phyloP scores from a whole-genome alignment of 176 grass and related monocot genomes.

The Lolium perenne region DNA sequence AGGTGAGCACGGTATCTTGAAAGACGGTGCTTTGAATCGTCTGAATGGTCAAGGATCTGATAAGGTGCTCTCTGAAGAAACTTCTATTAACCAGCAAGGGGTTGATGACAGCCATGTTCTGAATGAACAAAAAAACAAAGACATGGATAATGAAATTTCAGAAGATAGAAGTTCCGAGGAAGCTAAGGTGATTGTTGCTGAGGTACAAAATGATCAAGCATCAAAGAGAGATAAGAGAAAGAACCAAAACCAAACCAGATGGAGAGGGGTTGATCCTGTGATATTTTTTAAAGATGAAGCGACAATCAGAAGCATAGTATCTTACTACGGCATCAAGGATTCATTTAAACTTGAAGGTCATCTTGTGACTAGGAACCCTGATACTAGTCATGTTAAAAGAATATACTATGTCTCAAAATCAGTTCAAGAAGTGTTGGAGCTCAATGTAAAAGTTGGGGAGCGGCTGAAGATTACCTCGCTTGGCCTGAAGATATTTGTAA shows the following conservation, averaged over 20 bases:
- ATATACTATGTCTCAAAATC: slow-evolving; percentile 97
- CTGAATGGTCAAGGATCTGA: slow-evolving; percentile 37
- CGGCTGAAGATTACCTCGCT: slow-evolving; percentile 91
- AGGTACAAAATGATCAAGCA: slow-evolving; percentile 57
- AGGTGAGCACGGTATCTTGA: slow-evolving; percentile 36
- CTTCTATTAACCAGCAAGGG: slow-evolving; percentile 35
- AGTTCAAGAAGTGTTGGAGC: slow-evolving; percentile 71
- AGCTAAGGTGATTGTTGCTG: slow-evolving; percentile 47
- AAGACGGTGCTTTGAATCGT: slow-evolving; percentile 37
- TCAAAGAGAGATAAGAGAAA: slow-evolving; percentile 44
- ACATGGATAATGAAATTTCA: slow-evolving; percentile 31
- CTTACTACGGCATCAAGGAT: slow-evolving; percentile 82
- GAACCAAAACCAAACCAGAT: slow-evolving; percentile 66
- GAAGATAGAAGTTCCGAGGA: slow-evolving; percentile 45
- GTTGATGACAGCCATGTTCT: slow-evolving; percentile 40
- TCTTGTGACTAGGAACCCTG: slow-evolving; percentile 87
- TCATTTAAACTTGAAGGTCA: slow-evolving; percentile 78
- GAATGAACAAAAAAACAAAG: slow-evolving; percentile 49
- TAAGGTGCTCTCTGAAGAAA: slow-evolving; percentile 48
- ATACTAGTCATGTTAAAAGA: slow-evolving; percentile 83
- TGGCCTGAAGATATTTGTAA: slow-evolving; percentile 97
- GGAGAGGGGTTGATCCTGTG: slow-evolving; percentile 96
- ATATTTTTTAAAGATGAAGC: slow-evolving; percentile 86
- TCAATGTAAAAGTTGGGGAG: slow-evolving; percentile 82
- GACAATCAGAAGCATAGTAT: slow-evolving; percentile 75